These are phyloP conservation scores for Speleostelium caveatum DNA, from an alignment of 78 protist species.

Conservation along the genomic window DNA sequence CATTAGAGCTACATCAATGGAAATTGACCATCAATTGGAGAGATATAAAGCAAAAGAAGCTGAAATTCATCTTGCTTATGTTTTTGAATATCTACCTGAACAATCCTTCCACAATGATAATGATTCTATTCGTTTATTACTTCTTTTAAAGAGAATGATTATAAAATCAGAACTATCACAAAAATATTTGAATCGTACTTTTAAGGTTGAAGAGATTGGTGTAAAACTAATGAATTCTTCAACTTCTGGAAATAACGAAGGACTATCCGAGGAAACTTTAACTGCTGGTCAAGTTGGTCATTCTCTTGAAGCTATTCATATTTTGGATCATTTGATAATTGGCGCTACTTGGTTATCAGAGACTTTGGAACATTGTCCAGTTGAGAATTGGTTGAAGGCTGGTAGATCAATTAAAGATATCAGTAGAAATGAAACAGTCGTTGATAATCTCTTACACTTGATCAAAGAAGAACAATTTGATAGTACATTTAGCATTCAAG, in stretches of 20 bases:
- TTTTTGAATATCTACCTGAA: constrained; percentile 54
- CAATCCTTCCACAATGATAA: constrained; percentile 52
- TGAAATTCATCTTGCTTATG: constrained; percentile 23
- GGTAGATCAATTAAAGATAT: constrained; percentile 57
- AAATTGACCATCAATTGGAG: constrained; percentile 72
- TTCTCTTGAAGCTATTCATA: constrained; percentile 52
- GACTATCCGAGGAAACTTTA: background rate
- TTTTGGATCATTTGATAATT: constrained; percentile 46
- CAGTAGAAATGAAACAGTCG: constrained; percentile 26
- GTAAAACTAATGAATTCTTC: background rate
- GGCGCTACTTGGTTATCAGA: constrained; percentile 52
- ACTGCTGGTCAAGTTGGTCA: constrained; percentile 38
- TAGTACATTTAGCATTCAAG: constrained; percentile 1
- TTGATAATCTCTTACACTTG: constrained; percentile 27
- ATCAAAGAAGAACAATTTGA: constrained; percentile 66
- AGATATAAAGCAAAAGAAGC: constrained; percentile 30
- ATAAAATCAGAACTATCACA: constrained; percentile 44
- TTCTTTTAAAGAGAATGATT: constrained; percentile 23
- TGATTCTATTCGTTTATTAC: constrained; percentile 36
- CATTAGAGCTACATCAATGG: constrained; percentile 52
- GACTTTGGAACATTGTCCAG: constrained; percentile 33
- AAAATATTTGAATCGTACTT: constrained; percentile 38
- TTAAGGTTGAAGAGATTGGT: constrained; percentile 67
- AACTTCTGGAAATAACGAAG: background rate
- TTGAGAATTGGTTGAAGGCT: constrained; percentile 48